A percentile compares a stretch with the other conserved stretches of the same genome.
Evolutionary conservation across 805 yeast genomes (phyloP).

Genomic region (Saccharomycopsis selenospora): DNA sequence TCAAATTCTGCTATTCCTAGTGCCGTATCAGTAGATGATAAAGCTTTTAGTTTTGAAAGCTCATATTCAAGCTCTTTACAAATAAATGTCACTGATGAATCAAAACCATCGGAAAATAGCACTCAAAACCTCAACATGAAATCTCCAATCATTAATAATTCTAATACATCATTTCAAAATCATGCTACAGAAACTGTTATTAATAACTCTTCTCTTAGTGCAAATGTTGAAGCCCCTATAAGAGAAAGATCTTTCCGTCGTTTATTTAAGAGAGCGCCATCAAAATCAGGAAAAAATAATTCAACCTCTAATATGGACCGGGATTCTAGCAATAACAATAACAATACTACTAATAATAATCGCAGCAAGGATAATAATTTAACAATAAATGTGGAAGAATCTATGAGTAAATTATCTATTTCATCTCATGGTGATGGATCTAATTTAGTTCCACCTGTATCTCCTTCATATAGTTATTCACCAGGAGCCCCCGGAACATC

Average conservation of each 20-base stretch:
- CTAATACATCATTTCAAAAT: neutral
- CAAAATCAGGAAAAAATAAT: neutral
- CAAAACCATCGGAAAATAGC: too few species aligned
- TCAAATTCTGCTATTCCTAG: too few species aligned
- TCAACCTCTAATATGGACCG: too few species aligned
- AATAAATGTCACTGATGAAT: neutral
- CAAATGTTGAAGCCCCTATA: slow-evolving; percentile 3
- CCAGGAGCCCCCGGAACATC: neutral
- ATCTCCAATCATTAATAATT: neutral
- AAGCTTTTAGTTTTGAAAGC: slow-evolving; percentile 1
- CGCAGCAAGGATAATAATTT: neutral
- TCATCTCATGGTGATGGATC: neutral
- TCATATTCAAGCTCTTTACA: neutral
- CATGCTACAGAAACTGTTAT: neutral
- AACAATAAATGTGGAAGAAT: neutral
- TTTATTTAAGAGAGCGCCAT: slow-evolving; percentile 6
- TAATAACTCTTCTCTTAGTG: neutral
- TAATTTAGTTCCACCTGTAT: neutral
- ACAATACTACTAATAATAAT: neutral
- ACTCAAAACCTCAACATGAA: neutral
- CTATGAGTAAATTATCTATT: neutral
- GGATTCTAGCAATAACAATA: neutral
- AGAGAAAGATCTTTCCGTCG: slow-evolving; percentile 15
- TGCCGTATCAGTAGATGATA: too few species aligned
- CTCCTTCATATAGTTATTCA: neutral